These are phyloP conservation scores for Aaosphaeria pasadenensis DNA, from an alignment of 2,329 filamentous ascomycete genomes.

Conservation along the genomic window DNA sequence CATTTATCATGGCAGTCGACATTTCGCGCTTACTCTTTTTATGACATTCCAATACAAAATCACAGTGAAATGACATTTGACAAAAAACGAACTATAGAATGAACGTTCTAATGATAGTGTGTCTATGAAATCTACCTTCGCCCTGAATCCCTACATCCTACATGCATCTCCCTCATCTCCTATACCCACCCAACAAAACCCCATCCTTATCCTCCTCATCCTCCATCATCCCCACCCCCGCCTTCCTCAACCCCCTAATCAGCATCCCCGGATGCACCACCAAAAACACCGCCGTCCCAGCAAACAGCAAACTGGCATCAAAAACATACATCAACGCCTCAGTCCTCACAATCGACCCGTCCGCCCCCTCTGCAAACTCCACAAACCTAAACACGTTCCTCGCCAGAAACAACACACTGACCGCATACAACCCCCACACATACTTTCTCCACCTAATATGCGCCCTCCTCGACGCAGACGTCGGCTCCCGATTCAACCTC, in stretches of 20 bases:
- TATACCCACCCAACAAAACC: too few relatives aligned
- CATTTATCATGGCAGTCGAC: too few relatives aligned
- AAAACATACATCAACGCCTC: slow-evolving; percentile 15
- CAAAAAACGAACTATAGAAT: too few relatives aligned
- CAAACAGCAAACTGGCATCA: slow-evolving; percentile 14
- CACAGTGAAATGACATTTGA: too few relatives aligned
- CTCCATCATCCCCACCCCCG: neutral
- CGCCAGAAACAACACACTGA: slow-evolving; percentile 11
- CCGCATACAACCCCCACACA: slow-evolving; percentile 8
- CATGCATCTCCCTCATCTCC: too few relatives aligned
- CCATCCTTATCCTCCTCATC: too few relatives aligned
- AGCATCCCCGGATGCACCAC: slow-evolving; percentile 12
- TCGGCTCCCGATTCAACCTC: slow-evolving; percentile 8
- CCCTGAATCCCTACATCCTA: too few relatives aligned
- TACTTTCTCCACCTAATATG: slow-evolving; percentile 9
- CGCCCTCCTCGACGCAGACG: neutral
- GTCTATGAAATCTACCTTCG: too few relatives aligned
- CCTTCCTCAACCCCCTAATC: slow-evolving; percentile 5
- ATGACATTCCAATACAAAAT: too few relatives aligned
- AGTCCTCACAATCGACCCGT: slow-evolving; percentile 6
- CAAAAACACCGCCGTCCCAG: slow-evolving; percentile 5
- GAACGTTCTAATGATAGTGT: too few relatives aligned
- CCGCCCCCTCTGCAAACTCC: slow-evolving; percentile 8
- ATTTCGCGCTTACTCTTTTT: too few relatives aligned
- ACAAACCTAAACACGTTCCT: slow-evolving; percentile 13